Base-by-base conservation (phyloP, 2,329 filamentous ascomycete genomes). In the Annulohypoxylon truncatum region DNA sequence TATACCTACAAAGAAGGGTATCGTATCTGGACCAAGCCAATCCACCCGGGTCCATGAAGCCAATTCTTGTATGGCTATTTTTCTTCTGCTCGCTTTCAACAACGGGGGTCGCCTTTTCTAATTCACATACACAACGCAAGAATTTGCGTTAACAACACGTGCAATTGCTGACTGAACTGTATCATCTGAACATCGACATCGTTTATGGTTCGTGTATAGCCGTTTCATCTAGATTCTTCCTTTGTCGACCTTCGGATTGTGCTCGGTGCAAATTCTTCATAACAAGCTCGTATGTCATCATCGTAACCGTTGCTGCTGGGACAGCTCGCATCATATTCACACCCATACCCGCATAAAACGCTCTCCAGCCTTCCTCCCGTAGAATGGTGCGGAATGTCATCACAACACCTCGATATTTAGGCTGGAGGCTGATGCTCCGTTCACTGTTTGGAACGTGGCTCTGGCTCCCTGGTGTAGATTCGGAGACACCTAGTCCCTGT, bases 271-370 rank as follows among this genome's bases (percentile, higher is more conserved):
- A 77, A 59, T 80, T 77, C 55, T 83, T 80, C 87, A 89, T 89
- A 52, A 85, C 81, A 72, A 91, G 96, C 81, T 99, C 96, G 76
- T 97, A 99, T 10, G 95, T 98, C 76, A 98, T 85, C 91, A 99
- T 96, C 2, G 96, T 99, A 24, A 97, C 97, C 75, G 97, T 97
- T 18, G 96, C 95, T 20, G 96, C 94, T 29, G 96, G 96, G 10
- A 99, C 91, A 6, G 96, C 96, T 61, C 96, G 88, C 84, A 98
- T 93, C 89, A 99, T 92, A 80, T 99, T 99, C 51, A 95, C 97
- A 35, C 96, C 96, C 84, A 99, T 93, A 33, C 96, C 96, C 22
- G 94, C 95, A 78, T 99, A 99, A 74, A 99, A 98, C 2, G 95
- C 95, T 67, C 92, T 87, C 94, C 95, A 97, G 5, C 96, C 96